Base-by-base conservation (phyloP, 768 basidiomycete genomes). In the Phylloporus rhodoxanthus region DNA sequence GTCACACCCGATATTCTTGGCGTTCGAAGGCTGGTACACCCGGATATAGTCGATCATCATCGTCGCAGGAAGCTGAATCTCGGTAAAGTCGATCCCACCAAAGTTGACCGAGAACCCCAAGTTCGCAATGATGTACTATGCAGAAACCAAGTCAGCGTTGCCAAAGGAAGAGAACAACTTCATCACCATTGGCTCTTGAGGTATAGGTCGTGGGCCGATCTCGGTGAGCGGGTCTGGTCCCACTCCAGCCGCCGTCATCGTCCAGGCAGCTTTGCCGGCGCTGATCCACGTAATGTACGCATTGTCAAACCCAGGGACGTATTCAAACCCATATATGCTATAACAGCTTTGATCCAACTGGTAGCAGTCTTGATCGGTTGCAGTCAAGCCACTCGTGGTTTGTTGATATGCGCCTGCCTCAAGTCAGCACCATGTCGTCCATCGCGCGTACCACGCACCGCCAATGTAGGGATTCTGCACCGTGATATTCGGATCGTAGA, bases 21-120 rank as follows among this genome's bases (percentile, higher is more conserved):
- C 57, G 49, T 69, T 65, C 45, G 71, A 64, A 21, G 70, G 69
- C 57, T 85, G 85, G 58, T 85, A 87, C 11, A 95, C 86, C 2
- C 92, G 79, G 49, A 94, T 81, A 51, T 82, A 94, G 61, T 95
- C 92, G 43, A 93, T 70, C 47, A 71, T 71, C 85, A 93, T 84
- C 23, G 70, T 73, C 8, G 77, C 64, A 5, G 81, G 81, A 58
- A 84, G 75, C 17, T 67, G 65, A 25, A 88, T 61, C 33, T 78
- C 57, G 5, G 71, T 70, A 46, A 81, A 73, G 56, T 89, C 81
- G 57, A 88, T 78, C 8, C 64, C 71, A 14, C 83, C 86, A 63
- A 89, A 89, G 58, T 78, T 81, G 38, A 70, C 54, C 7, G 85
- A 87, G 50, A 87, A 78, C 33, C 85, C 87, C 30, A 86, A 72